Evolutionary conservation across 2,329 filamentous ascomycete species (phyloP).

Genomic region (Scolecobasidium constrictum): DNA sequence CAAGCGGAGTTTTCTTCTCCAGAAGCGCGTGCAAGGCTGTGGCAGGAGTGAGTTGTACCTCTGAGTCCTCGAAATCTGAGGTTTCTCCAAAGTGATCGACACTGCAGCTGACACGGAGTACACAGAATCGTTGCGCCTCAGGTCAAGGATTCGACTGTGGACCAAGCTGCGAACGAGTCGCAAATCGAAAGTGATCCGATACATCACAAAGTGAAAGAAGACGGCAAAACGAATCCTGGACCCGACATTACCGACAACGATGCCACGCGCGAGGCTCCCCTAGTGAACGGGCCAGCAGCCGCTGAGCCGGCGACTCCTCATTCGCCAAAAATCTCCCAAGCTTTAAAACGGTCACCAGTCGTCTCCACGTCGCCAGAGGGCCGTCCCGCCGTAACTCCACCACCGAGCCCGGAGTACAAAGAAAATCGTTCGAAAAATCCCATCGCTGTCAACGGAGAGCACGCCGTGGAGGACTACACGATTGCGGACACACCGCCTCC

Average conservation of each 20-base stretch:
- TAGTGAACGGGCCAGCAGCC: background rate
- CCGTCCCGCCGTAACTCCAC: background rate
- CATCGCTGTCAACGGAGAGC: background rate
- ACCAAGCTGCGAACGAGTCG: background rate
- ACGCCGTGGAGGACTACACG: background rate
- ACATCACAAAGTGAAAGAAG: background rate
- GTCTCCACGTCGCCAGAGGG: background rate
- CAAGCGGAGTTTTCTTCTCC: constrained; percentile 10
- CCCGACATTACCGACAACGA: background rate
- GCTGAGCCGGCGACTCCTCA: constrained; percentile 1
- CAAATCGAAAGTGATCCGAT: background rate
- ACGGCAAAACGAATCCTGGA: background rate
- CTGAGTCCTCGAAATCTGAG: too few relatives aligned
- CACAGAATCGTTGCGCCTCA: background rate
- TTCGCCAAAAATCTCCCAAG: background rate
- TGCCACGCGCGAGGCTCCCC: background rate
- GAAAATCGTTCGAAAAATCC: background rate
- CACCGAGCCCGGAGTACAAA: background rate
- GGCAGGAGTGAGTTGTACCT: constrained; percentile 9
- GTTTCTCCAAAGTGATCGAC: too few relatives aligned
- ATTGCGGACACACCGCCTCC: background rate
- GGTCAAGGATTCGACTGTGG: background rate
- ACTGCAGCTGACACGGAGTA: background rate
- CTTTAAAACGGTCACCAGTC: background rate
- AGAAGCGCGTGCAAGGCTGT: constrained; percentile 10